Percentiles rank a stretch among this genome's conserved stretches.
Evolutionary conservation across 345 rosid genomes (phyloP).

Genomic region (Pseudoturritis turrita): DNA sequence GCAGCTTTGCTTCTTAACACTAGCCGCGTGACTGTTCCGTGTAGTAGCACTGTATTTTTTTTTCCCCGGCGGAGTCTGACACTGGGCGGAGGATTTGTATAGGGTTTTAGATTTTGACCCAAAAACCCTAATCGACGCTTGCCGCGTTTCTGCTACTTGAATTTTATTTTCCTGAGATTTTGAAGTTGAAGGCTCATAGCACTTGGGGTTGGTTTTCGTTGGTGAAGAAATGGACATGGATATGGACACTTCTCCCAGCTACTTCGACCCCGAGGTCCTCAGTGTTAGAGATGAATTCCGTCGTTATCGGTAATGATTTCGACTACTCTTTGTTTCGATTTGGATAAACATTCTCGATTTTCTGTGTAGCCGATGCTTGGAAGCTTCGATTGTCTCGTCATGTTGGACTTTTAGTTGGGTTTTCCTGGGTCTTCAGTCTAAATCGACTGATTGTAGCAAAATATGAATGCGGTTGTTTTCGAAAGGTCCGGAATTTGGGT

Average conservation of each 20-base stretch:
- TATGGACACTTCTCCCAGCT: constrained; percentile 72
- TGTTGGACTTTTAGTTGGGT: background rate
- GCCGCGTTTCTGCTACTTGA: constrained; percentile 8
- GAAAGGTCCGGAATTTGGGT: background rate
- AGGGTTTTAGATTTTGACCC: constrained; percentile 16
- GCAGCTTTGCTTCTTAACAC: background rate
- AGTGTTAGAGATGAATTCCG: constrained; percentile 69
- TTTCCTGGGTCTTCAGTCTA: background rate
- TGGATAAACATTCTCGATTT: background rate
- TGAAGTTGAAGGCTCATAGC: background rate
- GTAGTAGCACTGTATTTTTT: background rate
- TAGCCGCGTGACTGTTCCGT: background rate
- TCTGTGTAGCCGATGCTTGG: background rate
- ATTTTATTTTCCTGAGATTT: background rate
- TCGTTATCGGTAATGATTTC: constrained; percentile 67
- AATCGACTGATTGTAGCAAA: background rate
- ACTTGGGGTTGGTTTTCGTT: background rate
- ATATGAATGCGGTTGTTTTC: background rate
- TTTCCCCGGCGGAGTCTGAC: constrained; percentile 1
- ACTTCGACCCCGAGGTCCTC: constrained; percentile 70
- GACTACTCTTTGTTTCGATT: background rate
- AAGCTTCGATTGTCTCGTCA: background rate
- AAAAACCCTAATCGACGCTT: constrained; percentile 9
- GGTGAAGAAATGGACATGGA: constrained; percentile 54
- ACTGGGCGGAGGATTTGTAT: constrained; percentile 8